Conservation (phyloP, 148 eudicot genomes). For the Spergularia bocconei region DNA sequence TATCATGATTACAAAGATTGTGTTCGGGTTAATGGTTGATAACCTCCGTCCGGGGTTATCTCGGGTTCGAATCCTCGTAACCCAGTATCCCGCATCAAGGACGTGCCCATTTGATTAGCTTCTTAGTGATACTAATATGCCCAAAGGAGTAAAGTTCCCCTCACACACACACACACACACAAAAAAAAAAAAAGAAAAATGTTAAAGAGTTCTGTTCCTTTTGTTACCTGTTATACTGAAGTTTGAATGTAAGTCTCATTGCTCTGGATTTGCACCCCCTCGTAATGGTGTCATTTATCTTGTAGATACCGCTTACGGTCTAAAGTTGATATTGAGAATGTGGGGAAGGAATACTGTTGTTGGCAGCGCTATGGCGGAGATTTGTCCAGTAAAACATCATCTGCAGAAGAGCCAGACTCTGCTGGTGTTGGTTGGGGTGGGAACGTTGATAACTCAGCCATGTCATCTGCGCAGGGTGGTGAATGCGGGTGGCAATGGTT, state of each 20-base stretch:
- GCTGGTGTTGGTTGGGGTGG: slow-evolving; percentile 80
- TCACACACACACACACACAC: too few species aligned
- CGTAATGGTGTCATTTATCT: slow-evolving; percentile 4
- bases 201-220: too few species aligned
- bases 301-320: slow-evolving; percentile 83
- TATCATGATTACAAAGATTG: too few species aligned
- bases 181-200: too few species aligned
- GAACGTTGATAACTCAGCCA: slow-evolving; percentile 50
- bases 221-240: not conserved
- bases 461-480: slow-evolving; percentile 58
- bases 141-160: too few species aligned
- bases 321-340: slow-evolving; percentile 81
- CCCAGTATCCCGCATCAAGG: too few species aligned
- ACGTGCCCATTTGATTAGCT: too few species aligned
- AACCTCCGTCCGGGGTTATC: too few species aligned
- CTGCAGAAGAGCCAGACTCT: slow-evolving; percentile 64
- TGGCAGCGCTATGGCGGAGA: slow-evolving; percentile 85
- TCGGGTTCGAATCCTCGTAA: too few species aligned
- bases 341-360: slow-evolving; percentile 61
- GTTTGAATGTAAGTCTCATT: not conserved
- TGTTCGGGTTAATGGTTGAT: too few species aligned
- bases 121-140: too few species aligned
- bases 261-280: slow-evolving; percentile 1
- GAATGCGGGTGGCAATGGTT: slow-evolving; percentile 78
- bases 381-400: slow-evolving; percentile 32